Base-by-base conservation (phyloP, 345 rosid genomes). In the Lumnitzera littorea region DNA sequence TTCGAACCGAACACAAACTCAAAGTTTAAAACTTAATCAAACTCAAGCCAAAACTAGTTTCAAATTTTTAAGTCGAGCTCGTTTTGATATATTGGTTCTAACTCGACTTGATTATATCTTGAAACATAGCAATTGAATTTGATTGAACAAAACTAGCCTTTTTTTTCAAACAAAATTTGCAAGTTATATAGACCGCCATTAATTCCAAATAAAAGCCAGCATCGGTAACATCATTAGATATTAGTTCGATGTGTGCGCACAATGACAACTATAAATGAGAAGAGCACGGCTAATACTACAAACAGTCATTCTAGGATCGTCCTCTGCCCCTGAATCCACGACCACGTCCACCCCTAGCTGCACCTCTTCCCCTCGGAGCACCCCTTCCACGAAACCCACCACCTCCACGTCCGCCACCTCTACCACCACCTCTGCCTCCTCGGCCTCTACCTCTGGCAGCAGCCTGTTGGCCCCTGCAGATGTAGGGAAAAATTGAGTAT, bases 321-420 rank as follows among this genome's bases (percentile, higher is more conserved):
- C 97, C 86, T 67, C 87, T 69, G 49, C 95, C 97, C 78, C 95
- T 71, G 67, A 82, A 83, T 55, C 84, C 95, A 14, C 72, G 54
- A 23, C 91, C 82, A 23, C 84, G 67, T 25, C 82, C 86, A 61
- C 96, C 86, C 69, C 88, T 57, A 24, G 82, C 74, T 55, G 84
- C 79, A 46, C 83, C 88, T 58, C 91, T 72, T 57, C 96, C 89
- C 68, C 96, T 77, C 61, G 89, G 80, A 31, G 74, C 78, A 24
- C 91, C 90, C 47, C 96, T 80, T 25, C 95, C 89, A 64, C 88
- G 83, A 36, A 80, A 74, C n/a, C 78, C 69, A 36, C 83, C 72
- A 15, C 77, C 82, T 55, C 85, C 76, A 62, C 80, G 73, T 53
- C 75, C 63, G 9, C 84, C 64, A 27, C 75, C 64, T 53, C 83